Percentiles rank a stretch among this genome's conserved stretches.
Conservation (phyloP, 176 grass and related monocot species). For the Ensete ventricosum region DNA sequence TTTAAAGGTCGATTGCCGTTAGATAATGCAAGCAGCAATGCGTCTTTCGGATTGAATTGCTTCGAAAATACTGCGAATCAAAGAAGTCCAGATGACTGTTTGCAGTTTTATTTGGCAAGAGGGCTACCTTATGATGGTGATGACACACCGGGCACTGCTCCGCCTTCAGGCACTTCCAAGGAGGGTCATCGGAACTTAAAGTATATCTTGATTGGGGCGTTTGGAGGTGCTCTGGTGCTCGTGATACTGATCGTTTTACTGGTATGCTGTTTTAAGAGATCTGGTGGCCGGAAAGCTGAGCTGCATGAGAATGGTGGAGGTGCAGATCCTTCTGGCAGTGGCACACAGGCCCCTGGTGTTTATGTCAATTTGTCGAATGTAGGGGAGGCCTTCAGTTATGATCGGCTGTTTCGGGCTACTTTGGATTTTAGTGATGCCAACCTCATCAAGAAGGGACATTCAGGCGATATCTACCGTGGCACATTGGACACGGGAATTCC, state of each 20-base stretch:
- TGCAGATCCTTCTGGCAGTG: conserved; percentile 27
- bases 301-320: conserved; percentile 29
- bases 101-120: conserved; percentile 51
- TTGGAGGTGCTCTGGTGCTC: conserved; percentile 26
- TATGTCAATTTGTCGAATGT: conserved; percentile 26
- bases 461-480: conserved; percentile 55
- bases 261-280: conserved; percentile 28
- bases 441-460: conserved; percentile 60
- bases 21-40: conserved; percentile 16
- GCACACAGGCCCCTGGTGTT: conserved; percentile 26
- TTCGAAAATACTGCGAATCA: conserved; percentile 37
- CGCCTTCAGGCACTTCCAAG: conserved; percentile 8
- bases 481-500: conserved; percentile 44
- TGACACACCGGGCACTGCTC: background rate
- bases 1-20: conserved; percentile 25
- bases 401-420: conserved; percentile 50
- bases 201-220: conserved; percentile 8
- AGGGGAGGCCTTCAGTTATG: conserved; percentile 49
- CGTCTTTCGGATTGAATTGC: conserved; percentile 45
- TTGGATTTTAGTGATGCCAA: conserved; percentile 51
- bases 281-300: background rate
- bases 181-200: conserved; percentile 14
- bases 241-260: conserved; percentile 21
- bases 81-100: conserved; percentile 42
- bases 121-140: conserved; percentile 25